Conservation (phyloP, 495 filamentous ascomycete species). For the Aspergillus mulundensis region DNA sequence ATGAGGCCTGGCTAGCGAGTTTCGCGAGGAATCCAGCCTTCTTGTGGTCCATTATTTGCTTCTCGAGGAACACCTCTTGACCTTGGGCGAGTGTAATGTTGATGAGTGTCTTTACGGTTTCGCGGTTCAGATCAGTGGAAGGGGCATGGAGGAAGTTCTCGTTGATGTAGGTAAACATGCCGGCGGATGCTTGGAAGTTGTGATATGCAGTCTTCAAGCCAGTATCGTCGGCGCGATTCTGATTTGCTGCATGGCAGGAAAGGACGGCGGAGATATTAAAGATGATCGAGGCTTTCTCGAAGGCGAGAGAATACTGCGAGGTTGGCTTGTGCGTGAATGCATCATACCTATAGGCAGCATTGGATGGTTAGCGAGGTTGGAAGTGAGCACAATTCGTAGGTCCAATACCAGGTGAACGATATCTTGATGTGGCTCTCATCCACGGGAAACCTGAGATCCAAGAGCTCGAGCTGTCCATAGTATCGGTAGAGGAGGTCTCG, state of each 20-base stretch:
- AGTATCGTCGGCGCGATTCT: constrained; percentile 84
- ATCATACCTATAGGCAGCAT: constrained; percentile 68
- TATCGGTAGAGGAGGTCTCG: constrained; percentile 94
- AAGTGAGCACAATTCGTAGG: background rate
- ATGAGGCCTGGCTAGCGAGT: constrained; percentile 82
- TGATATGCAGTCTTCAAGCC: constrained; percentile 96
- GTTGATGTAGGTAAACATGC: constrained; percentile 99
- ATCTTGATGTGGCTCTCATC: constrained; percentile 99
- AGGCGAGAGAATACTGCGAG: constrained; percentile 91
- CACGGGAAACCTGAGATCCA: constrained; percentile 93
- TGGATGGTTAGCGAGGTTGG: constrained; percentile 8
- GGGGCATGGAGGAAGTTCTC: constrained; percentile 98
- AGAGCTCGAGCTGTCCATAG: constrained; percentile 91
- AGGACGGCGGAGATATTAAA: constrained; percentile 99
- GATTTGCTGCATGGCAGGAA: constrained; percentile 91
- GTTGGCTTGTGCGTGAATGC: constrained; percentile 97
- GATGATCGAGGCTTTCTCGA: constrained; percentile 98
- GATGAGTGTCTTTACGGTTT: constrained; percentile 93
- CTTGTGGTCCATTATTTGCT: constrained; percentile 88
- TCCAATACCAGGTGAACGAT: constrained; percentile 84
- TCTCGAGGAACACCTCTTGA: constrained; percentile 96
- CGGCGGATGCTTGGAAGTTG: constrained; percentile 95
- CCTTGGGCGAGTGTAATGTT: constrained; percentile 89
- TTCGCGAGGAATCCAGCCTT: constrained; percentile 92
- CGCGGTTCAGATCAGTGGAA: constrained; percentile 86